Conservation (phyloP, 2,329 filamentous ascomycete genomes). For the Aspergillus chevalieri region DNA sequence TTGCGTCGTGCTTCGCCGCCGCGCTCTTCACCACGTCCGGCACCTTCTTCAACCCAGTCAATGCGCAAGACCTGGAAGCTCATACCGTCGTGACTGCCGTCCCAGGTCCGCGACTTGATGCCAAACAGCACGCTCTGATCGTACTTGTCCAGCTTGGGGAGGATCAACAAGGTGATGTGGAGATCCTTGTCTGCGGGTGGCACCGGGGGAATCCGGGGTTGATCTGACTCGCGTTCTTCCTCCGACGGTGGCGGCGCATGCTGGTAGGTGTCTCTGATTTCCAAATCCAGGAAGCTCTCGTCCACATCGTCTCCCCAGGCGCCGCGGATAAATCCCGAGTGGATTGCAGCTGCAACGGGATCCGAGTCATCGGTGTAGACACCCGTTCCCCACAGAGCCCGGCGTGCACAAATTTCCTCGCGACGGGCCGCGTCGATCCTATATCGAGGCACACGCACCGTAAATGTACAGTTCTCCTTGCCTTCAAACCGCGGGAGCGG, state of each 20-base stretch:
- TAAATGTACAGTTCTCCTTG: conserved; percentile 84
- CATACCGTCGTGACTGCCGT: conserved; percentile 71
- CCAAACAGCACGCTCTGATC: conserved; percentile 69
- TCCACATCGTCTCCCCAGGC: conserved; percentile 79
- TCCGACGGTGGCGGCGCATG: conserved; percentile 40
- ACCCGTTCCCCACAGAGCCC: conserved; percentile 86
- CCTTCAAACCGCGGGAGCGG: conserved; percentile 70
- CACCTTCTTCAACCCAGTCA: conserved; percentile 74
- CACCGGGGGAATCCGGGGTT: conserved; percentile 33
- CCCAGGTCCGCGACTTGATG: conserved; percentile 75
- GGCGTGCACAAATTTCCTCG: conserved; percentile 74
- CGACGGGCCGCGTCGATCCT: conserved; percentile 65
- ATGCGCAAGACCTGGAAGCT: conserved; percentile 80
- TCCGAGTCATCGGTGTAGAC: conserved; percentile 96
- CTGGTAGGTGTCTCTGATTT: conserved; percentile 44
- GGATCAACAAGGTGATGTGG: conserved; percentile 77
- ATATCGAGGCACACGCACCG: conserved; percentile 74
- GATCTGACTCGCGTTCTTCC: conserved; percentile 19
- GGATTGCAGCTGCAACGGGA: conserved; percentile 84
- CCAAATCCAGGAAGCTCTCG: conserved; percentile 56
- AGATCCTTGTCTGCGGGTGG: conserved; percentile 67
- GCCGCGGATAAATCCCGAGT: conserved; percentile 85
- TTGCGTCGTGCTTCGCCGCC: conserved; percentile 44
- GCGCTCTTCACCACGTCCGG: conserved; percentile 42
- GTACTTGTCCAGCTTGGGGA: conserved; percentile 75